A percentile compares a stretch with the other conserved stretches of the same genome.
Conservation (phyloP, 371 early-diverging fungal species). For the Zopfochytrium polystomum region DNA sequence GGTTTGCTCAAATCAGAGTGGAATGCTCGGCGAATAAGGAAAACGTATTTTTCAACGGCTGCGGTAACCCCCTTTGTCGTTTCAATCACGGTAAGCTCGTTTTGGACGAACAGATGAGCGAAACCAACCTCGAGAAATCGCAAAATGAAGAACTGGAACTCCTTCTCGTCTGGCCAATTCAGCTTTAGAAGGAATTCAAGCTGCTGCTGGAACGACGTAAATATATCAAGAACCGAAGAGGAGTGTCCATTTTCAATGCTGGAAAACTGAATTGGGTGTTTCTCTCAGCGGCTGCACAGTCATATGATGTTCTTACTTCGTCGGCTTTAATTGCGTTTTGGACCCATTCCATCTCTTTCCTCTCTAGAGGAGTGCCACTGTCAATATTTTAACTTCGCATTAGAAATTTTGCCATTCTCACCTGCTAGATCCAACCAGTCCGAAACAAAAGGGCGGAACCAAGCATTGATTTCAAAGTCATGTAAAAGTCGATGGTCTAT, state of each 20-base stretch:
- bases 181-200: conserved; percentile 37
- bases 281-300: neutral
- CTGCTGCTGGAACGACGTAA: conserved; percentile 46
- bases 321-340: conserved; percentile 36
- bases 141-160: conserved; percentile 17
- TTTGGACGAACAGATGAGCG: neutral
- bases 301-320: conserved; percentile 23
- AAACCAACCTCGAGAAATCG: conserved; percentile 22
- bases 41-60: conserved; percentile 28
- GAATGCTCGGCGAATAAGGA: conserved; percentile 19
- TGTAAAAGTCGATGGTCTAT: conserved; percentile 42
- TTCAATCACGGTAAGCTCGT: neutral
- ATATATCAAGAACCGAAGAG: conserved; percentile 45
- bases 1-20: conserved; percentile 13
- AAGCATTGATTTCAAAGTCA: conserved; percentile 26
- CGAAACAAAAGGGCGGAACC: conserved; percentile 38
- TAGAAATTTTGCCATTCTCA: neutral
- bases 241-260: conserved; percentile 25
- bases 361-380: no score
- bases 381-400: neutral
- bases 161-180: conserved; percentile 39
- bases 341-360: conserved; percentile 41
- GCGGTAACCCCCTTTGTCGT: conserved; percentile 27
- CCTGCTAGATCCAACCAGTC: conserved; percentile 34
- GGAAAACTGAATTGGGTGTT: conserved; percentile 4